phyloP scores from a whole-genome alignment of 345 rosid genomes.

The Garcia nutans region DNA sequence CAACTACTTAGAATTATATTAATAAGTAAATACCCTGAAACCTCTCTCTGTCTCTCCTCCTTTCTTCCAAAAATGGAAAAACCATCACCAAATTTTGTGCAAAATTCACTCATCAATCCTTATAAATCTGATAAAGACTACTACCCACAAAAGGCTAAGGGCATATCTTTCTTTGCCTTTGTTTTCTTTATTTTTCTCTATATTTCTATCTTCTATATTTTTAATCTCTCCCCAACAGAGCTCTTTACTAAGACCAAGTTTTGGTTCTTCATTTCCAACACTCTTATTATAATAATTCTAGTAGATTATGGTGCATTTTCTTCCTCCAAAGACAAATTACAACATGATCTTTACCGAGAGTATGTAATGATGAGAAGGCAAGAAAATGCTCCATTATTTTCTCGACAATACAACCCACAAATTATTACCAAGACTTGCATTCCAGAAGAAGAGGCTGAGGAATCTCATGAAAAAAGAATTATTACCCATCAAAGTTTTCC shows the following conservation, averaged over 20 bases:
- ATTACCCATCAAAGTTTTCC: background rate
- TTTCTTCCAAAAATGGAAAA: constrained; percentile 21
- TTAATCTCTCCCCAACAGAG: constrained; percentile 52
- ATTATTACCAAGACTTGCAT: constrained; percentile 1
- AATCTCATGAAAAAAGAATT: background rate
- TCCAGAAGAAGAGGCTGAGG: constrained; percentile 9
- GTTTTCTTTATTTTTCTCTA: constrained; percentile 43
- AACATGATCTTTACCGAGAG: constrained; percentile 34
- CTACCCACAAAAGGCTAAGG: constrained; percentile 28
- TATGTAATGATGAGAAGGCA: constrained; percentile 28
- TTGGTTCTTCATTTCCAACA: constrained; percentile 68
- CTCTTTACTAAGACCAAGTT: constrained; percentile 49
- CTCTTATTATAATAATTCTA: constrained; percentile 57
- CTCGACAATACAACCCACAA: constrained; percentile 10
- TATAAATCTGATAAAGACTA: constrained; percentile 17
- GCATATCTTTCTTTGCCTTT: constrained; percentile 36
- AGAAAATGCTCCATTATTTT: constrained; percentile 15
- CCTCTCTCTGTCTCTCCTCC: background rate
- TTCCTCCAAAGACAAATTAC: constrained; percentile 21
- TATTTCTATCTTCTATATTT: constrained; percentile 43
- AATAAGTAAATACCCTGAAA: constrained; percentile 1
- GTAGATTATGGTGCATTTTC: constrained; percentile 61
- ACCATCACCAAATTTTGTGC: constrained; percentile 20
- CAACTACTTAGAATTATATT: background rate
- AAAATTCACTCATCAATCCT: constrained; percentile 9